phyloP scores from a whole-genome alignment of 2,329 filamentous ascomycete species.

The Colletotrichum sublineola region DNA sequence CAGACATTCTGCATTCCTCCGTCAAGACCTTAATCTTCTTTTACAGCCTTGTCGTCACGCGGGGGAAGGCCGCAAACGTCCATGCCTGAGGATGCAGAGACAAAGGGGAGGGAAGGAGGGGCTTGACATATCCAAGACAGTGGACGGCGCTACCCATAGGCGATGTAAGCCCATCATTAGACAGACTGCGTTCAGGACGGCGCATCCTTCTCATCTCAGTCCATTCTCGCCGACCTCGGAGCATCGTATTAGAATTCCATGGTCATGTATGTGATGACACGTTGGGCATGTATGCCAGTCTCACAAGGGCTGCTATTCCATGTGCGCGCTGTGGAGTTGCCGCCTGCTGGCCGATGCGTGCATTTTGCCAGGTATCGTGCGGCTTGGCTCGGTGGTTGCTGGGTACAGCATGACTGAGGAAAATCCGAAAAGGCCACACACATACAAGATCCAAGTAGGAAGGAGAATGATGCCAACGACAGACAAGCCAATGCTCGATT shows the following conservation, averaged over 20 bases:
- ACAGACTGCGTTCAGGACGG: constrained; percentile 34
- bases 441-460: constrained; percentile 10
- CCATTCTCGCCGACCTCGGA: constrained; percentile 23
- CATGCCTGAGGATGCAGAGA: constrained; percentile 31
- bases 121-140: constrained; percentile 33
- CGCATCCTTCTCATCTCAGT: constrained; percentile 31
- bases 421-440: constrained; percentile 9
- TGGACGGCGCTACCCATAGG: constrained; percentile 21
- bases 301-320: background rate
- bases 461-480: background rate
- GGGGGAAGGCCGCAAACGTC: constrained; percentile 21
- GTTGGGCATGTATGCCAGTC: constrained; percentile 7
- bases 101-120: constrained; percentile 19
- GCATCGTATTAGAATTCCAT: constrained; percentile 1
- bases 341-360: background rate
- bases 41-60: constrained; percentile 5
- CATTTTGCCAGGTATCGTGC: background rate
- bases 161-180: constrained; percentile 19
- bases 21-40: constrained; percentile 16
- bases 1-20: constrained; percentile 31
- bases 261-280: background rate
- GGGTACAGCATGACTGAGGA: constrained; percentile 1
- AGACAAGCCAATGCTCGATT: constrained; percentile 27
- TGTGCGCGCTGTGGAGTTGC: background rate
- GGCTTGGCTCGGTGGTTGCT: constrained; percentile 2